Conservation (phyloP, 2,329 filamentous ascomycete species). For the Allantophomopsis lycopodina region DNA sequence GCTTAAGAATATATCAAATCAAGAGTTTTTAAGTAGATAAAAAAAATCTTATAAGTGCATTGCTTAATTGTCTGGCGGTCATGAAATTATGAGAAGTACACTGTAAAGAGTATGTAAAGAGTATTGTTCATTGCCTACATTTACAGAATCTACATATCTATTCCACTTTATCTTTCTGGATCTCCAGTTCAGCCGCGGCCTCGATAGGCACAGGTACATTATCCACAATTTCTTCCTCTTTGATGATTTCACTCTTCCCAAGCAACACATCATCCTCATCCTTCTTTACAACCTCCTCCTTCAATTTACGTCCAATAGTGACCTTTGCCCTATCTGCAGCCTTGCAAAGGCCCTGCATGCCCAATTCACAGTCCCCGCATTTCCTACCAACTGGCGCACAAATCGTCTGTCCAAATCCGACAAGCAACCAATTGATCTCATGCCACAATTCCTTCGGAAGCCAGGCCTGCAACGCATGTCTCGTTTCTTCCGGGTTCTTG, state of each 20-base stretch:
- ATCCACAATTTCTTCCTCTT: conserved; percentile 20
- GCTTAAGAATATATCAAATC: too few species aligned
- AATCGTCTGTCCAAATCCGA: conserved; percentile 60
- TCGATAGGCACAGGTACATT: conserved; percentile 9
- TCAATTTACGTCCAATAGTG: conserved; percentile 36
- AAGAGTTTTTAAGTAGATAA: too few species aligned
- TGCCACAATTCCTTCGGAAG: conserved; percentile 58
- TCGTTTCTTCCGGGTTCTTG: conserved; percentile 52
- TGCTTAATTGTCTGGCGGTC: too few species aligned
- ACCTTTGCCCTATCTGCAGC: conserved; percentile 55
- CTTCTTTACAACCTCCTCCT: conserved; percentile 22
- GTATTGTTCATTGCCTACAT: too few species aligned
- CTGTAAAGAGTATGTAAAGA: too few species aligned
- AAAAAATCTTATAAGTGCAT: too few species aligned
- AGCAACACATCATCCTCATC: conserved; percentile 17
- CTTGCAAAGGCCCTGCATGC: conserved; percentile 61
- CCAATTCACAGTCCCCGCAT: conserved; percentile 79
- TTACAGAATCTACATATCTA: too few species aligned
- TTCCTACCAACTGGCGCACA: conserved; percentile 51
- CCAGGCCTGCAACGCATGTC: conserved; percentile 50
- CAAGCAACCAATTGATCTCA: conserved; percentile 60
- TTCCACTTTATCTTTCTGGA: too few species aligned
- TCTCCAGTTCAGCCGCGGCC: too few species aligned
- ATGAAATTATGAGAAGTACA: too few species aligned
- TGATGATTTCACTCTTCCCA: conserved; percentile 18